Base-by-base conservation (phyloP, 441 rosid species). In the Biscutella auriculata region DNA sequence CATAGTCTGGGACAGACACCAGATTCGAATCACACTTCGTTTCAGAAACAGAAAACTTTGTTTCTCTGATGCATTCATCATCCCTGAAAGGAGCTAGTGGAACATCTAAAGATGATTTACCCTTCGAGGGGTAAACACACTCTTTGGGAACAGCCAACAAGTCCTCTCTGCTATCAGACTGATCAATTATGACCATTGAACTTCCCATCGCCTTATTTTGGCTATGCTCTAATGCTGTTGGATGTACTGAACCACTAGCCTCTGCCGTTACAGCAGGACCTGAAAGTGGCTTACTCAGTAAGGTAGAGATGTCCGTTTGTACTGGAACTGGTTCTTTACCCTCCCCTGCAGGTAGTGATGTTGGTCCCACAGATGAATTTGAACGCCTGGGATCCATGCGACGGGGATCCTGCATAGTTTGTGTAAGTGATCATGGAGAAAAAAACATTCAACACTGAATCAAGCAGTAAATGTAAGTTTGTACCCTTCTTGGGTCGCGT, bases 401-500 rank as follows among this genome's bases (percentile, higher is more conserved):
- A 42, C 99, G 98, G 12, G 97, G 97, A 81, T 95, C 99, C 98
- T 95, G 87, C 67, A 77, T 64, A 46, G 47, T 33, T 48, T 35
- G 36, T 32, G 51, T 63, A 60, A 74, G 67, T 65, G 47, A 68
- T 51, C 57, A 58, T 57, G 51, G 67, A 60, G 43, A 47, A 44
- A 47, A 44, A 12, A 51, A 43, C 8, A 71, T 21, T 53, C 6
- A 66, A 52, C 27, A 64, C 26, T 58, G 8, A 58, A 52, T 45
- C 57, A 69, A 47, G 39, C 28, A 64, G 44, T 16, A 52, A 57
- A 32, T 5, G n/a, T 17, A 64, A 45, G 47, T 46, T 21, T 51
- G 75, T 85, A 95, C 98, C 95, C 98, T 78, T 81, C 99, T 76
- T 42, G 98, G 96, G 78, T 95, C 98, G 21, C 98, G 97, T 73